Conservation (phyloP, 2,329 filamentous ascomycete genomes). For the Chaetomium sp. region DNA sequence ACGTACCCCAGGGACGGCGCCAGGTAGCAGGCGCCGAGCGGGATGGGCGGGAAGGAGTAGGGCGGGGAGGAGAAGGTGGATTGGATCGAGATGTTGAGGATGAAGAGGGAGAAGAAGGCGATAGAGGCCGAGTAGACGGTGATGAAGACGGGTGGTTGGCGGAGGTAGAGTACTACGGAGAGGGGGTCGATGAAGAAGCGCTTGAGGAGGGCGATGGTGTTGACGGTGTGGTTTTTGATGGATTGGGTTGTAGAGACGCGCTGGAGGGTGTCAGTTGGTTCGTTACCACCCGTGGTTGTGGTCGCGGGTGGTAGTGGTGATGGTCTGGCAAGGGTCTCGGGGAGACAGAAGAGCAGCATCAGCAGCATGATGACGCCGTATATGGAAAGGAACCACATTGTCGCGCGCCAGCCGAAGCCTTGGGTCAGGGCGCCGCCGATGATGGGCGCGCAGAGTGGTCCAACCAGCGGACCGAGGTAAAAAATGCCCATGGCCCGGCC, state of each 20-base stretch:
- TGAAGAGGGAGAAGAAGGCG: slow-evolving; percentile 73
- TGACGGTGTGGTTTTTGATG: slow-evolving; percentile 58
- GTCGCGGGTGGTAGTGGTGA: slow-evolving; percentile 10
- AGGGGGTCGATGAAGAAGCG: slow-evolving; percentile 72
- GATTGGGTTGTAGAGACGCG: slow-evolving; percentile 66
- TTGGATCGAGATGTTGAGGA: slow-evolving; percentile 77
- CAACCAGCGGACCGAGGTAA: slow-evolving; percentile 76
- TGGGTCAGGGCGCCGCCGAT: slow-evolving; percentile 73
- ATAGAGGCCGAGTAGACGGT: slow-evolving; percentile 75
- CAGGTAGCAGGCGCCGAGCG: slow-evolving; percentile 77
- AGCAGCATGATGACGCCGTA: slow-evolving; percentile 64
- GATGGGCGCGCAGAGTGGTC: slow-evolving; percentile 74
- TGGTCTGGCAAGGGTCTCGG: slow-evolving; percentile 60
- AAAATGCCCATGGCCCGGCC: slow-evolving; percentile 82
- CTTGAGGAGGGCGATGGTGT: slow-evolving; percentile 56
- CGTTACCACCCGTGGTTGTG: slow-evolving; percentile 21
- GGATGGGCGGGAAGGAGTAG: slow-evolving; percentile 68
- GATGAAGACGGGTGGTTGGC: slow-evolving; percentile 72
- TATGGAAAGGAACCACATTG: slow-evolving; percentile 75
- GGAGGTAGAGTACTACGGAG: slow-evolving; percentile 68
- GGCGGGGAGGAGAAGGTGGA: slow-evolving; percentile 66
- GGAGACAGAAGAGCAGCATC: slow-evolving; percentile 62
- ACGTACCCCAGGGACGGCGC: slow-evolving; percentile 75
- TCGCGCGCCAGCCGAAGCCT: slow-evolving; percentile 71
- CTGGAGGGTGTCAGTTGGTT: slow-evolving; percentile 37